These are phyloP conservation scores for Pilatotrama ljubarskyi DNA, from an alignment of 768 basidiomycete species.

Conservation along the genomic window DNA sequence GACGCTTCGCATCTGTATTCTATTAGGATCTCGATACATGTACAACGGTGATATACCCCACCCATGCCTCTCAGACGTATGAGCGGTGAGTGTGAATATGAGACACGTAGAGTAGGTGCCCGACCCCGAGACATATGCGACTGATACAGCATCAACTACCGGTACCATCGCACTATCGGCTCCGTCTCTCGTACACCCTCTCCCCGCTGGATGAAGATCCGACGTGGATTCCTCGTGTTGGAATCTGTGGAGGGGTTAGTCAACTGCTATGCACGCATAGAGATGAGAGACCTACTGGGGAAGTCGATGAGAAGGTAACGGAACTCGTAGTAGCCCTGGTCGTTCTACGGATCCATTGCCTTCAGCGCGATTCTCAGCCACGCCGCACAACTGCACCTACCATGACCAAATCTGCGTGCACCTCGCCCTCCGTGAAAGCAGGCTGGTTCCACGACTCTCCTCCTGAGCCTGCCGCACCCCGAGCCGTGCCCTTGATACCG, in stretches of 20 bases:
- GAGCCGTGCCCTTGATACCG: slow-evolving; percentile 50
- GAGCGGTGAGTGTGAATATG: slow-evolving; percentile 13
- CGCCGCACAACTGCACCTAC: slow-evolving; percentile 41
- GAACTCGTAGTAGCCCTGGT: slow-evolving; percentile 75
- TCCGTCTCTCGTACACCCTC: slow-evolving; percentile 71
- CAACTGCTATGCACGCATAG: slow-evolving; percentile 31
- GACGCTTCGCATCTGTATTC: slow-evolving; percentile 15
- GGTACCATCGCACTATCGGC: slow-evolving; percentile 67
- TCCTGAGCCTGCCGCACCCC: slow-evolving; percentile 31
- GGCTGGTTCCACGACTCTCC: slow-evolving; percentile 38
- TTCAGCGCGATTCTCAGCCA: background rate
- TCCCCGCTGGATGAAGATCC: slow-evolving; percentile 69
- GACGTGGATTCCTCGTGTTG: slow-evolving; percentile 56
- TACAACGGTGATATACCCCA: slow-evolving; percentile 16
- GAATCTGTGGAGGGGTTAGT: slow-evolving; percentile 47
- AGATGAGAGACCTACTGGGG: slow-evolving; percentile 56
- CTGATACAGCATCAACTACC: slow-evolving; percentile 27
- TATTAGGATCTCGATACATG: slow-evolving; percentile 16
- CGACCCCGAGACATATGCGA: background rate
- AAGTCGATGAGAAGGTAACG: slow-evolving; percentile 78
- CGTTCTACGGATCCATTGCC: slow-evolving; percentile 47
- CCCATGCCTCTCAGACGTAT: background rate
- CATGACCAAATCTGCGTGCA: slow-evolving; percentile 75
- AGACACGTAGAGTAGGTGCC: background rate
- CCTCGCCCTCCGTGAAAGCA: slow-evolving; percentile 72